A percentile compares a stretch with the other conserved stretches of the same genome.
Conservation (phyloP, 129 eudicot species). For the Flaveria bidentis region DNA sequence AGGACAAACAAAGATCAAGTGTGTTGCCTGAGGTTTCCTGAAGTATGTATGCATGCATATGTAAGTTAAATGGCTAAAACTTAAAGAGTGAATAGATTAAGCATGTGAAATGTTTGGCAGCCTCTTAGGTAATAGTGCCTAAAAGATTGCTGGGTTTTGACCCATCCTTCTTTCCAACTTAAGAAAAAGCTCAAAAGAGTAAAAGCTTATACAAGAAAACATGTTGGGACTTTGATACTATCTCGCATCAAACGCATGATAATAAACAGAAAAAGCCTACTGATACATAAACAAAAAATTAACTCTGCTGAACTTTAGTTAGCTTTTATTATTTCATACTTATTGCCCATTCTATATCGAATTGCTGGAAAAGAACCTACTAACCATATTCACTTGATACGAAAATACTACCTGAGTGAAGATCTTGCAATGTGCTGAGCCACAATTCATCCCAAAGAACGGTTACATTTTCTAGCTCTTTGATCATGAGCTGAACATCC, state of each 20-base stretch:
- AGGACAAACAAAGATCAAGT: constrained; percentile 10
- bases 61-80: constrained; percentile 5
- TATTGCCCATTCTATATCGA: constrained; percentile 4
- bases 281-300: not conserved
- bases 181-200: constrained; percentile 1
- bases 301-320: not conserved
- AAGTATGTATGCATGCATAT: constrained; percentile 15
- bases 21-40: constrained; percentile 6
- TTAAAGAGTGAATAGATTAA: constrained; percentile 7
- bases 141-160: not conserved
- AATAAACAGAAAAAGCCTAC: not conserved
- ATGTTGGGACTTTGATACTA: constrained; percentile 9
- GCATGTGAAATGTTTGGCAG: constrained; percentile 17
- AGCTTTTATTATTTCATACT: not conserved
- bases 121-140: constrained; percentile 1
- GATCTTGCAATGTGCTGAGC: constrained; percentile 99
- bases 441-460: constrained; percentile 99
- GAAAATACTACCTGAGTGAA: constrained; percentile 75
- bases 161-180: constrained; percentile 4
- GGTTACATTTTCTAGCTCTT: constrained; percentile 93
- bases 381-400: constrained; percentile 1
- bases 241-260: constrained; percentile 1
- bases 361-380: not conserved
- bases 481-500: constrained; percentile 88
- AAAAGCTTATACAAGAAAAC: not conserved